These are phyloP conservation scores for Metarhizium album DNA, from an alignment of 2,329 filamentous ascomycete genomes.

Conservation along the genomic window DNA sequence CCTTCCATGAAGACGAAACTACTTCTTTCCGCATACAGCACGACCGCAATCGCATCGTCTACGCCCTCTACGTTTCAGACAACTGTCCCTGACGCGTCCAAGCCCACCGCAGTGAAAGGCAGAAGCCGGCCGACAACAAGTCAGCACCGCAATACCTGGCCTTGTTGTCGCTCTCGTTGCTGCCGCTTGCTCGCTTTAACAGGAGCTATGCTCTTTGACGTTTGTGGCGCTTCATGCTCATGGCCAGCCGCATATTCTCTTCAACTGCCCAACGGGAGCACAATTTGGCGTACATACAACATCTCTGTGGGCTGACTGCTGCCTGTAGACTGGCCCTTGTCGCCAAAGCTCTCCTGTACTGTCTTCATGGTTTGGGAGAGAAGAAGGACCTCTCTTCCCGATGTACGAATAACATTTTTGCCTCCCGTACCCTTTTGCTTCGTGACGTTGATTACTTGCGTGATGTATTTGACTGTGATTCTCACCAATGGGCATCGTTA, in stretches of 20 bases:
- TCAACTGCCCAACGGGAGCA: no score
- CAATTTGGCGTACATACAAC: no score
- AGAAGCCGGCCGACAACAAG: conserved; percentile 36
- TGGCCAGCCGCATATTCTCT: conserved; percentile 2
- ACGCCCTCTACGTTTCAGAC: conserved; percentile 12
- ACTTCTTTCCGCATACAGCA: conserved; percentile 18
- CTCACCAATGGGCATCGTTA: not conserved
- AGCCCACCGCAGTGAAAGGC: conserved; percentile 29
- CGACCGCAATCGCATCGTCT: not conserved
- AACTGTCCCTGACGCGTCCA: conserved; percentile 20
- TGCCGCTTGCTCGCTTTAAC: conserved; percentile 36
- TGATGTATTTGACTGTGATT: not conserved
- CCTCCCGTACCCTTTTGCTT: not conserved
- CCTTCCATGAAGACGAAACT: conserved; percentile 42
- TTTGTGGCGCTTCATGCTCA: conserved; percentile 1
- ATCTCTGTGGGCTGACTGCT: no score
- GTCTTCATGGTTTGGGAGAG: no score
- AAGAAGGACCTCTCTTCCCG: no score
- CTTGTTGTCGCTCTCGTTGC: conserved; percentile 46
- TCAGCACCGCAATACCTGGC: conserved; percentile 40
- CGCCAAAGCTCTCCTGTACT: no score
- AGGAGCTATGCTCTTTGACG: not conserved
- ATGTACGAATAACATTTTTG: no score
- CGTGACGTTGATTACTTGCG: no score
- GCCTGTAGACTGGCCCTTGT: no score